Percentiles rank a stretch among this genome's conserved stretches.
Conservation (phyloP, 768 basidiomycete species). For the Lyophyllum atratum region DNA sequence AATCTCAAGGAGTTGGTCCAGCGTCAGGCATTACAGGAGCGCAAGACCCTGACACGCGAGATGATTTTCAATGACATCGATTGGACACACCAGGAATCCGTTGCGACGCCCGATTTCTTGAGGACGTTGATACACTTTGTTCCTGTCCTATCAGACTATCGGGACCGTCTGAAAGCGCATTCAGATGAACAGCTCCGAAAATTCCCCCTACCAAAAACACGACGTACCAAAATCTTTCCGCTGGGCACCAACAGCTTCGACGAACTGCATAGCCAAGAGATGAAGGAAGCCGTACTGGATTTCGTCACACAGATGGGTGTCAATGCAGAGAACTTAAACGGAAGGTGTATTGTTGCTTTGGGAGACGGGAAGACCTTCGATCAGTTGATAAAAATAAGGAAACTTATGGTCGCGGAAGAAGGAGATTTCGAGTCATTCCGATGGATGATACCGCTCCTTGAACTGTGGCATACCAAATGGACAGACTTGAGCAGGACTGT, state of each 20-base stretch:
- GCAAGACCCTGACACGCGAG: constrained; percentile 9
- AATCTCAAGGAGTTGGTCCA: constrained; percentile 14
- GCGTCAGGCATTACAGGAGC: constrained; percentile 14
- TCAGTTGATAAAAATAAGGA: constrained; percentile 12
- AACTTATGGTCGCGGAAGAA: constrained; percentile 8
- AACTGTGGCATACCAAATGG: constrained; percentile 36
- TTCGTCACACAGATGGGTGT: constrained; percentile 20
- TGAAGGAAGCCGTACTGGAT: constrained; percentile 20
- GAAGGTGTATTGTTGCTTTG: constrained; percentile 7
- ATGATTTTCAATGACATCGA: constrained; percentile 19
- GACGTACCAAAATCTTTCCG: constrained; percentile 12
- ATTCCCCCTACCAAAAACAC: constrained; percentile 8
- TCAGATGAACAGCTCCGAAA: constrained; percentile 5
- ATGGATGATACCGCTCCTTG: constrained; percentile 24
- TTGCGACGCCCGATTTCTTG: constrained; percentile 13
- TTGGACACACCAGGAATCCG: constrained; percentile 13
- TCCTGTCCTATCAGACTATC: constrained; percentile 14
- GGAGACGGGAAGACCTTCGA: constrained; percentile 23
- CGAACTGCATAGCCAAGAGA: constrained; percentile 18
- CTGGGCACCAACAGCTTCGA: constrained; percentile 19
- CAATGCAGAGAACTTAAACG: constrained; percentile 11
- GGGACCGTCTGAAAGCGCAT: constrained; percentile 3
- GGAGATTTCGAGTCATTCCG: constrained; percentile 21
- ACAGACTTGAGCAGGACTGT: constrained; percentile 27
- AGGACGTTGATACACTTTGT: constrained; percentile 10